Evolutionary conservation across 352 stramenopile species (phyloP).

Genomic region (Phytophthora idaei): DNA sequence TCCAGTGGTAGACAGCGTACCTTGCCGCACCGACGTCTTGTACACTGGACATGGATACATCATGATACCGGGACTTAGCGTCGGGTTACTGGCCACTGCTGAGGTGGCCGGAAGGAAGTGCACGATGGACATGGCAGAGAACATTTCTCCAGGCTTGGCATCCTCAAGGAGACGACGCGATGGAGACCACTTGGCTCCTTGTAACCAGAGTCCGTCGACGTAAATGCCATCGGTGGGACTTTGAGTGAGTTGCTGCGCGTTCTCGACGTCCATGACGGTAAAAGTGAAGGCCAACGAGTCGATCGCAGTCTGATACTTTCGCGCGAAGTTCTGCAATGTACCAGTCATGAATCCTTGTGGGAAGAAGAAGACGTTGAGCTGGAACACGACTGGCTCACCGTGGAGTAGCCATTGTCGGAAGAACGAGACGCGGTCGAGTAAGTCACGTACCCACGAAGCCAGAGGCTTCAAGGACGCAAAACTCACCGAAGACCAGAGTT

Average conservation of each 20-base stretch:
- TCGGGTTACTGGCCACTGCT: constrained; percentile 40
- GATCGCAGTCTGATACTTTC: constrained; percentile 95
- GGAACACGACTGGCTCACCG: constrained; percentile 92
- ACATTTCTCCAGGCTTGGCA: constrained; percentile 92
- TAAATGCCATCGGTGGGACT: constrained; percentile 92
- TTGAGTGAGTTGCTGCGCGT: constrained; percentile 50
- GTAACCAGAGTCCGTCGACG: constrained; percentile 89
- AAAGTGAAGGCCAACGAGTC: constrained; percentile 95
- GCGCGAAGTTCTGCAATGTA: constrained; percentile 93
- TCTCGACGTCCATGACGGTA: constrained; percentile 72
- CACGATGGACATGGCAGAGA: constrained; percentile 88
- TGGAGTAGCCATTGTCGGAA: constrained; percentile 90
- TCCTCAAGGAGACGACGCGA: constrained; percentile 75
- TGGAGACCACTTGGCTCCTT: constrained; percentile 89
- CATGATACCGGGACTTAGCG: constrained; percentile 6
- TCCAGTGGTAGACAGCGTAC: constrained; percentile 91
- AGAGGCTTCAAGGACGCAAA: constrained; percentile 95
- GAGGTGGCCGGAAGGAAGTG: constrained; percentile 89
- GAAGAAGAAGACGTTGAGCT: constrained; percentile 95
- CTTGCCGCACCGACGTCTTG: constrained; percentile 93
- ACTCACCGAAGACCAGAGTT: constrained; percentile 87
- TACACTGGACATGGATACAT: constrained; percentile 94
- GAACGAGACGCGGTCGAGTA: constrained; percentile 90
- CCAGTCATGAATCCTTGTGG: constrained; percentile 97
- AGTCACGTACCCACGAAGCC: constrained; percentile 92